Evolutionary conservation across 257 asterid species (phyloP).

Genomic region (Salvia rosmarinus): DNA sequence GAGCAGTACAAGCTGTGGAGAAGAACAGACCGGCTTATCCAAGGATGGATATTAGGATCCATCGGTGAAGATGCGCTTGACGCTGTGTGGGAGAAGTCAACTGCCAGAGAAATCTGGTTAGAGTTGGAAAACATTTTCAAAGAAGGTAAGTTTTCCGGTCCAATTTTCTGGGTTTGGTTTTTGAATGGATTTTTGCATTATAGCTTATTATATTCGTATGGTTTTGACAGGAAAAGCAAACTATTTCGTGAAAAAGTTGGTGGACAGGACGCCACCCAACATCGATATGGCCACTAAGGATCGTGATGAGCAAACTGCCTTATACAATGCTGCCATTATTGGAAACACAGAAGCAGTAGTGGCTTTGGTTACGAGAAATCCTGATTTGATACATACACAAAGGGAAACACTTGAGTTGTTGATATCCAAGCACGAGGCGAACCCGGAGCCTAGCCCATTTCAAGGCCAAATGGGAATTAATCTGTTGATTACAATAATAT

Average conservation of each 20-base stretch:
- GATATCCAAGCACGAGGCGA: neutral
- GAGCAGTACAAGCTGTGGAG: neutral
- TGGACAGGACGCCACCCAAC: neutral
- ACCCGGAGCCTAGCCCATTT: neutral
- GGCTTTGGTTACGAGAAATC: slow-evolving; percentile 10
- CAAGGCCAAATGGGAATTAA: neutral
- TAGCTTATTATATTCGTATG: no score
- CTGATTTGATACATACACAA: neutral
- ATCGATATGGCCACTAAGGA: neutral
- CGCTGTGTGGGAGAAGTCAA: neutral
- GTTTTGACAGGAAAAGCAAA: slow-evolving; percentile 10
- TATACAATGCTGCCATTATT: neutral
- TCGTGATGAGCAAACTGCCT: neutral
- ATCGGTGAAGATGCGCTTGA: neutral
- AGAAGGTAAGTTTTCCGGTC: no score
- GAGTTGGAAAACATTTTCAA: slow-evolving; percentile 1
- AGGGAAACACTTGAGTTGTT: slow-evolving; percentile 8
- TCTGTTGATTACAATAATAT: neutral
- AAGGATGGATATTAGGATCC: neutral
- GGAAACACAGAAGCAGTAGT: slow-evolving; percentile 19
- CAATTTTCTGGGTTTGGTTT: neutral
- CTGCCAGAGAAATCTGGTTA: slow-evolving; percentile 7
- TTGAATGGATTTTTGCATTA: no score
- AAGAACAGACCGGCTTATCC: neutral
- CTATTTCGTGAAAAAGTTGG: slow-evolving; percentile 7